Base-by-base conservation (phyloP, 495 filamentous ascomycete species). In the Talaromyces borbonicus region DNA sequence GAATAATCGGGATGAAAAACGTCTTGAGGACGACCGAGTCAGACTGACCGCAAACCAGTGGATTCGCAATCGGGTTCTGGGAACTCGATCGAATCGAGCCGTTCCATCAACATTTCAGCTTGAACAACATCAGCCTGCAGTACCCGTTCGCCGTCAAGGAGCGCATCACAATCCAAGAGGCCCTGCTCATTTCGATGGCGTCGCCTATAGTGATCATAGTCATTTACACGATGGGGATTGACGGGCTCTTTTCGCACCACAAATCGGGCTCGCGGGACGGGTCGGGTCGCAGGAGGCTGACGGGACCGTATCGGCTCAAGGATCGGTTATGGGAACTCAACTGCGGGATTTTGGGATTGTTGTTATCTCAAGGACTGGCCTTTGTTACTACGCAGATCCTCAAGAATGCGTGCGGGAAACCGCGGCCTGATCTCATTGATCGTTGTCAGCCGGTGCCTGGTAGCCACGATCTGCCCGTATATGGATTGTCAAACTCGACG, bases 331-430 rank as follows among this genome's bases (percentile, higher is more conserved):
- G 87, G 87, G 84, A 94, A 60, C 68, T 90, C 56, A 88, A 92
- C 50, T 84, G 78, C 42, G 87, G 87, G 5, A 77, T 85, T 52
- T 60, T 92, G 37, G 87, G 87, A 4, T 63, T 94, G 20, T 65
- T 77, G 25, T 65, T 92, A 11, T 80, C 83, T 9, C 68, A 83
- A 19, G 75, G 74, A 23, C 61, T 77, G 8, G 71, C 83, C 1
- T 90, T 87, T 66, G 73, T 88, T 35, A 81, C 92, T 30, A 90
- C 85, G 2, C 83, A 84, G 35, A 82, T 77, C 9, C 75, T 94
- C 63, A 94, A 94, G 69, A 92, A 87, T 62, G 72, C 85, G 2
- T 87, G 84, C 50, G 87, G 87, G 29, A 93, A 92, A 58, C 87
- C 87, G 8, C 66, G 87, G 49, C 87, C 87, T 0, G 87, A 94